phyloP scores from a whole-genome alignment of 2,329 filamentous ascomycete genomes.

The Chaetomium sp. region DNA sequence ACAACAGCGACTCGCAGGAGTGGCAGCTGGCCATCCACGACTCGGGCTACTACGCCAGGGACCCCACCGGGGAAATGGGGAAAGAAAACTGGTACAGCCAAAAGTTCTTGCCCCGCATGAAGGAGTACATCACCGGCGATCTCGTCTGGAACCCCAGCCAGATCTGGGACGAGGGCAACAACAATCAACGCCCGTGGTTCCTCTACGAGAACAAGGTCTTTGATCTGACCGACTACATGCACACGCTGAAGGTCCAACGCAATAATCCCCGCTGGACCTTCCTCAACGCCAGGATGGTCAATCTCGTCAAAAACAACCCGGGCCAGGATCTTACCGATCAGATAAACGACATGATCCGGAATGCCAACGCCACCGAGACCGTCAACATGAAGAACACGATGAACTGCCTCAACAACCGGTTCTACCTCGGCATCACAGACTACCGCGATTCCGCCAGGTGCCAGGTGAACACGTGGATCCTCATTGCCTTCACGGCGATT shows the following conservation, averaged over 20 bases:
- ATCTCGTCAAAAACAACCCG: conserved; percentile 65
- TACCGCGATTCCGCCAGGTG: conserved; percentile 74
- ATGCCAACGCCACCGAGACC: conserved; percentile 45
- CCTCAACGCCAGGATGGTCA: conserved; percentile 60
- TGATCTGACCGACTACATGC: conserved; percentile 87
- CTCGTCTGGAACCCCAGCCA: conserved; percentile 61
- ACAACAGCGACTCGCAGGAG: conserved; percentile 15
- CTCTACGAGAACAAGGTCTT: conserved; percentile 71
- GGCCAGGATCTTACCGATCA: conserved; percentile 69
- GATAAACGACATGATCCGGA: conserved; percentile 51
- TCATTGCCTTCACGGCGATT: conserved; percentile 80
- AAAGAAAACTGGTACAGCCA: conserved; percentile 69
- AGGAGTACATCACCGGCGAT: conserved; percentile 80
- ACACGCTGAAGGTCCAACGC: conserved; percentile 55
- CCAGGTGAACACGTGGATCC: conserved; percentile 83
- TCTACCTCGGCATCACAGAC: conserved; percentile 77
- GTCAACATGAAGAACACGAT: conserved; percentile 57
- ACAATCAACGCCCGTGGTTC: conserved; percentile 69
- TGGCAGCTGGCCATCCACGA: conserved; percentile 56
- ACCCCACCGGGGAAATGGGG: conserved; percentile 52
- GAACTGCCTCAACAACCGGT: conserved; percentile 75
- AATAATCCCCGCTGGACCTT: conserved; percentile 58
- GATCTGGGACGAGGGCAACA: conserved; percentile 59
- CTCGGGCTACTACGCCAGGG: conserved; percentile 56
- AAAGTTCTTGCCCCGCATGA: conserved; percentile 70